phyloP scores from a whole-genome alignment of 257 asterid genomes.

The Anisodus tanguticus region DNA sequence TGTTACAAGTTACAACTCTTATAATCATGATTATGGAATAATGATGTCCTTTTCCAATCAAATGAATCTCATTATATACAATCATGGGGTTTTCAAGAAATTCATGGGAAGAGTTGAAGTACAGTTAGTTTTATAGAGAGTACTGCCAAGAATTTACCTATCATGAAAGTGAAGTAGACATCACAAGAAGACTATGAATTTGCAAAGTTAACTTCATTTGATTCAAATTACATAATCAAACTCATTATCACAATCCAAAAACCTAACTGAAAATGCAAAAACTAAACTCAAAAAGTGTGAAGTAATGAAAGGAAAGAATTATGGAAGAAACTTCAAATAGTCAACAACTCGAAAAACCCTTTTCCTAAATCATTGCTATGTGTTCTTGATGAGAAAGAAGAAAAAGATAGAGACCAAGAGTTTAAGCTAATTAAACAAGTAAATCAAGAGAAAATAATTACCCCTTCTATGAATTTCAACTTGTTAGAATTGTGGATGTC shows the following conservation, averaged over 20 bases:
- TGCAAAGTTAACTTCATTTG: slow-evolving; percentile 31
- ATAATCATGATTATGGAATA: slow-evolving; percentile 29
- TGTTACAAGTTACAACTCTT: neutral
- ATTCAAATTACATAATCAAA: slow-evolving; percentile 38
- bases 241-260: slow-evolving; percentile 25
- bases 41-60: slow-evolving; percentile 22
- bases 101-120: neutral
- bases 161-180: neutral
- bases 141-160: neutral
- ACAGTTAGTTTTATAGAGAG: neutral
- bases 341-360: neutral
- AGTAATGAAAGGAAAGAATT: slow-evolving; percentile 24
- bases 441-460: slow-evolving; percentile 22
- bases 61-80: neutral
- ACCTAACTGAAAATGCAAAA: slow-evolving; percentile 7
- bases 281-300: slow-evolving; percentile 13
- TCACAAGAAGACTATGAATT: slow-evolving; percentile 30
- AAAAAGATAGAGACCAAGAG: slow-evolving; percentile 11
- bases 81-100: neutral
- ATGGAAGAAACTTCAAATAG: neutral
- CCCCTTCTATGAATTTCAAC: neutral
- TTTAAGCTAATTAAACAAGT: slow-evolving; percentile 29
- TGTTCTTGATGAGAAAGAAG: slow-evolving; percentile 11
- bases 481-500: neutral
- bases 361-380: neutral